These are phyloP conservation scores for Bryoglossum gracile DNA, from an alignment of 495 filamentous ascomycete species.

Conservation along the genomic window DNA sequence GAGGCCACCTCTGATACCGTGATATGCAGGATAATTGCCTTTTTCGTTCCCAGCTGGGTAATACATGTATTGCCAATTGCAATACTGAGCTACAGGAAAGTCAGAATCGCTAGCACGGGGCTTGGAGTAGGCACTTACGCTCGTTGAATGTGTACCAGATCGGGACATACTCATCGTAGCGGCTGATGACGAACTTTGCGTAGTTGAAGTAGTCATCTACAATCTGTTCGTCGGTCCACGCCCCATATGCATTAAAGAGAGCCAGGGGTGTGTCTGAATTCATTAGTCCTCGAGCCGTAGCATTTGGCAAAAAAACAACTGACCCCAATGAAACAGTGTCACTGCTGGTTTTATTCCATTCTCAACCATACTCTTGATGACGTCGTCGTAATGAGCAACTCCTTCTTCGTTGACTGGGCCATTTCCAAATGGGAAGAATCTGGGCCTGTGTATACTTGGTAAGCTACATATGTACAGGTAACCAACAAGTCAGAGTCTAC, in stretches of 20 bases:
- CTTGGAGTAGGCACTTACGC: slow-evolving; percentile 45
- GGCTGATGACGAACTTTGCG: slow-evolving; percentile 47
- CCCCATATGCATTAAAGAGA: slow-evolving; percentile 52
- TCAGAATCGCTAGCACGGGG: slow-evolving; percentile 46
- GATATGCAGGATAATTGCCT: slow-evolving; percentile 34
- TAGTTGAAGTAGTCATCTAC: slow-evolving; percentile 52
- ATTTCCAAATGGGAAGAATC: slow-evolving; percentile 59
- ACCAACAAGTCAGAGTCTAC: not conserved
- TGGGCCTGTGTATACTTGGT: slow-evolving; percentile 1
- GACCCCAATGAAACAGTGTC: slow-evolving; percentile 53
- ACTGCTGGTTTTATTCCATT: slow-evolving; percentile 51
- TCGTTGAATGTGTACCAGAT: slow-evolving; percentile 62
- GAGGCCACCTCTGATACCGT: slow-evolving; percentile 35
- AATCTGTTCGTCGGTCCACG: slow-evolving; percentile 50
- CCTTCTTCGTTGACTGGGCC: slow-evolving; percentile 53
- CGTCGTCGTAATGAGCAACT: slow-evolving; percentile 50
- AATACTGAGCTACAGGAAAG: slow-evolving; percentile 46
- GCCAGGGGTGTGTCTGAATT: slow-evolving; percentile 44
- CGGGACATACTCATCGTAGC: slow-evolving; percentile 49
- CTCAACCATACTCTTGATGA: slow-evolving; percentile 48
- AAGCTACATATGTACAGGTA: not conserved
- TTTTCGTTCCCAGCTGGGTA: slow-evolving; percentile 44
- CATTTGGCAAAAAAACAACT: not conserved
- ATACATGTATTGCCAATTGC: slow-evolving; percentile 45
- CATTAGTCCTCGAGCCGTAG: too few species aligned